These are phyloP conservation scores for Obelidium mucronatum DNA, from an alignment of 192 early-diverging fungal species.

Conservation along the genomic window DNA sequence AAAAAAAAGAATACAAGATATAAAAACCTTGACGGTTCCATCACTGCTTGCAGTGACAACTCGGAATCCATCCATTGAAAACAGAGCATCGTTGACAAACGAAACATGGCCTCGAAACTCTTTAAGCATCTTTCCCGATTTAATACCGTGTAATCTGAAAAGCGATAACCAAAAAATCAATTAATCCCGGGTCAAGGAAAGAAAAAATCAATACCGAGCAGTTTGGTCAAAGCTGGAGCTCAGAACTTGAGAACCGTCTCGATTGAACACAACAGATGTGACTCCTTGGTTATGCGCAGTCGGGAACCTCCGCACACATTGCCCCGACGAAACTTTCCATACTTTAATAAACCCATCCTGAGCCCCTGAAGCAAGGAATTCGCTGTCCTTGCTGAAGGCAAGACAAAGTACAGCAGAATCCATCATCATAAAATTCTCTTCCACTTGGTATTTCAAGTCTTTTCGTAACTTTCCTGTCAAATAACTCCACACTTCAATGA, in stretches of 20 bases:
- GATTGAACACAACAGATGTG: conserved; percentile 78
- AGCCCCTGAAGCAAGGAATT: conserved; percentile 83
- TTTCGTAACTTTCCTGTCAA: conserved; percentile 88
- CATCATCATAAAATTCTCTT: conserved; percentile 94
- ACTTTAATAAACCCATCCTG: conserved; percentile 87
- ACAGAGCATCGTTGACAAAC: conserved; percentile 83
- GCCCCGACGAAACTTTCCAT: conserved; percentile 84
- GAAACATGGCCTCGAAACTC: conserved; percentile 93
- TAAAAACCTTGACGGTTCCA: conserved; percentile 81
- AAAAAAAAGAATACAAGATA: not conserved
- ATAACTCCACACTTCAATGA: conserved; percentile 96
- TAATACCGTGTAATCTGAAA: conserved; percentile 90
- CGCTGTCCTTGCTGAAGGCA: conserved; percentile 78
- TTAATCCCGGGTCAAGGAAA: not conserved
- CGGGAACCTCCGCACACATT: conserved; percentile 72
- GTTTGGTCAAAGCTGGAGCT: conserved; percentile 82
- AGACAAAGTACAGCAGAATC: conserved; percentile 81
- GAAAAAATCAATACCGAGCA: too few relatives aligned
- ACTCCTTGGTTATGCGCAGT: conserved; percentile 89
- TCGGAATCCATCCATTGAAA: conserved; percentile 70
- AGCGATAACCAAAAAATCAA: conserved; percentile 49
- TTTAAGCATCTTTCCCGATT: conserved; percentile 90
- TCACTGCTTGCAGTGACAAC: conserved; percentile 87
- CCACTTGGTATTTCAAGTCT: conserved; percentile 90
- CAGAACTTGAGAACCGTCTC: conserved; percentile 81